Evolutionary conservation across 495 filamentous ascomycete genomes (phyloP).

Genomic region (Ramalina intermedia): DNA sequence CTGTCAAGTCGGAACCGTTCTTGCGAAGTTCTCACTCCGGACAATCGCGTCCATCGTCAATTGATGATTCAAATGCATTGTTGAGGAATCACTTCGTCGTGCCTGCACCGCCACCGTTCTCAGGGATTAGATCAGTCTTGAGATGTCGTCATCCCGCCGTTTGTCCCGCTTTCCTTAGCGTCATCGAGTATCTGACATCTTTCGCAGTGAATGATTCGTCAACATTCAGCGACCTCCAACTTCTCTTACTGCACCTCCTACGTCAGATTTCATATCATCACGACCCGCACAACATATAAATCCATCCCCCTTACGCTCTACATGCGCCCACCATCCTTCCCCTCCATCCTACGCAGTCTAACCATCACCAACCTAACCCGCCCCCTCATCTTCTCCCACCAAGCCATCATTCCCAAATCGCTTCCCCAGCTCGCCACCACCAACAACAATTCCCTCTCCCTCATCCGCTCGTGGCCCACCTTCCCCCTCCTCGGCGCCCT

Average conservation of each 20-base stretch:
- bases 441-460: constrained; percentile 22
- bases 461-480: constrained; percentile 45
- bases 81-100: too few relatives aligned
- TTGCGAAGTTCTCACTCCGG: too few relatives aligned
- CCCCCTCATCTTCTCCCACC: constrained; percentile 12
- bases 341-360: constrained; percentile 38
- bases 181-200: not conserved
- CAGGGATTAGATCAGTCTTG: not conserved
- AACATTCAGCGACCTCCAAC: not conserved
- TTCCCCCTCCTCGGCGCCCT: constrained; percentile 67
- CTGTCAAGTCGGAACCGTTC: too few relatives aligned
- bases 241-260: not conserved
- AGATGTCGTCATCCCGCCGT: not conserved
- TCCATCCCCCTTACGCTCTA: constrained; percentile 5
- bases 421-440: constrained; percentile 23
- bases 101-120: too few relatives aligned
- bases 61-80: too few relatives aligned
- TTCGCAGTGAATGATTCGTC: not conserved
- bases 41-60: too few relatives aligned
- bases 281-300: not conserved
- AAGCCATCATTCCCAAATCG: constrained; percentile 14
- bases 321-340: constrained; percentile 43
- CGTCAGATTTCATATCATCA: not conserved
- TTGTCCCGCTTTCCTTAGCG: not conserved
- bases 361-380: constrained; percentile 22